Percentiles rank a stretch among this genome's conserved stretches.
Evolutionary conservation across 2,329 filamentous ascomycete species (phyloP).

Genomic region (Hymenoscyphus linearis): DNA sequence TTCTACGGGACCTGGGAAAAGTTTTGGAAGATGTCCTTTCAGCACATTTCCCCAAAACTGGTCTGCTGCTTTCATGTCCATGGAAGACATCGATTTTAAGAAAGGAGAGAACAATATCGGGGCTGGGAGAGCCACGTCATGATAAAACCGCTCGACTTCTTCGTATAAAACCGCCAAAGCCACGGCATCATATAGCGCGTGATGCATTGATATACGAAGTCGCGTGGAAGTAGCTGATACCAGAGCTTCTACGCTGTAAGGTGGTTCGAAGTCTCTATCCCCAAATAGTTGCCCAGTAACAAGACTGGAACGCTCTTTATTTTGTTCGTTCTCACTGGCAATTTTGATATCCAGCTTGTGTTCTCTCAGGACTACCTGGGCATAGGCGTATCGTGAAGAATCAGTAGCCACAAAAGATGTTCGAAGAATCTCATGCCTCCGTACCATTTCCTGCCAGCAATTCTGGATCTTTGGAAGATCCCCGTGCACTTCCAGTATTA

Average conservation of each 20-base stretch:
- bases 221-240: constrained; percentile 5
- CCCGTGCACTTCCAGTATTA: constrained; percentile 55
- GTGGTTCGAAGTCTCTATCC: constrained; percentile 19
- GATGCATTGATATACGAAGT: constrained; percentile 48
- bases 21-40: constrained; percentile 36
- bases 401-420: constrained; percentile 69
- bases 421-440: constrained; percentile 69
- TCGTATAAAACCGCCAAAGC: constrained; percentile 65
- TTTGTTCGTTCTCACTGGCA: neutral
- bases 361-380: constrained; percentile 61
- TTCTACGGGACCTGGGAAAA: constrained; percentile 16
- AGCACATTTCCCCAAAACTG: constrained; percentile 63
- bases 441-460: constrained; percentile 58
- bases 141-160: constrained; percentile 61
- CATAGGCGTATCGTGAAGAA: constrained; percentile 55
- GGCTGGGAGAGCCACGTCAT: constrained; percentile 40
- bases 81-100: constrained; percentile 50
- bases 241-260: constrained; percentile 23
- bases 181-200: constrained; percentile 81
- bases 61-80: constrained; percentile 46
- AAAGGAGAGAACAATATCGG: constrained; percentile 58
- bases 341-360: constrained; percentile 30
- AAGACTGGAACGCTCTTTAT: neutral
- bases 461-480: constrained; percentile 45
- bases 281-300: neutral